phyloP scores from a whole-genome alignment of 192 early-diverging fungal genomes.

The Rhizophagus sp. region DNA sequence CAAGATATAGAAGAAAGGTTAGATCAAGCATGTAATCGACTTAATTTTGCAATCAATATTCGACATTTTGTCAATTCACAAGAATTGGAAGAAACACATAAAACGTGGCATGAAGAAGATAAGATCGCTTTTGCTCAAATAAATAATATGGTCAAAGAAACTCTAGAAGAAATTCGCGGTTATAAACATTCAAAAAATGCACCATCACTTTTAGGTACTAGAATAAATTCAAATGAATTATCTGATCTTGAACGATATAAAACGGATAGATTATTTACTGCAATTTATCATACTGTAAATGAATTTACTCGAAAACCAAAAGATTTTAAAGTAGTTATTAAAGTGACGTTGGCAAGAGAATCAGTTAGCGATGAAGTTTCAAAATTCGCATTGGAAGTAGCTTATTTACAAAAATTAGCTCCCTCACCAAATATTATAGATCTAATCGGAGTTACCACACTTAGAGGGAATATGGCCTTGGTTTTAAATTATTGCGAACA shows the following conservation, averaged over 20 bases:
- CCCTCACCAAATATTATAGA: conserved; percentile 28
- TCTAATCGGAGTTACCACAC: conserved; percentile 18
- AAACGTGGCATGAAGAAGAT: conserved; percentile 23
- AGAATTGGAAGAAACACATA: conserved; percentile 12
- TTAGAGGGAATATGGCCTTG: conserved; percentile 10
- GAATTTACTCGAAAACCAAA: neutral
- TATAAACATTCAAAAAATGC: neutral
- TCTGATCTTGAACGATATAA: conserved; percentile 16
- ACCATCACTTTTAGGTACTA: neutral
- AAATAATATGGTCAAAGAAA: conserved; percentile 28
- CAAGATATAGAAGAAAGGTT: conserved; percentile 24
- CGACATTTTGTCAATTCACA: conserved; percentile 24
- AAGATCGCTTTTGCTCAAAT: conserved; percentile 20
- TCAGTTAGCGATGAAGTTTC: neutral
- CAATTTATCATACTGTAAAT: conserved; percentile 12
- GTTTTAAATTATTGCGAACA: conserved; percentile 26
- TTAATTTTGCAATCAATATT: conserved; percentile 27
- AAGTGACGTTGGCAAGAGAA: conserved; percentile 22
- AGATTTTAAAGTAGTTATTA: conserved; percentile 17
- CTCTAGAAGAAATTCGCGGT: conserved; percentile 19
- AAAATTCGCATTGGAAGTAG: conserved; percentile 19
- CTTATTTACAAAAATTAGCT: conserved; percentile 25
- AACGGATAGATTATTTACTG: conserved; percentile 16
- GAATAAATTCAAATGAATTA: conserved; percentile 1
- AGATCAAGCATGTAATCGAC: conserved; percentile 21